A percentile compares a stretch with the other conserved stretches of the same genome.
Evolutionary conservation across 495 filamentous ascomycete genomes (phyloP).

Genomic region (Lasiosphaeriaceae sp.): DNA sequence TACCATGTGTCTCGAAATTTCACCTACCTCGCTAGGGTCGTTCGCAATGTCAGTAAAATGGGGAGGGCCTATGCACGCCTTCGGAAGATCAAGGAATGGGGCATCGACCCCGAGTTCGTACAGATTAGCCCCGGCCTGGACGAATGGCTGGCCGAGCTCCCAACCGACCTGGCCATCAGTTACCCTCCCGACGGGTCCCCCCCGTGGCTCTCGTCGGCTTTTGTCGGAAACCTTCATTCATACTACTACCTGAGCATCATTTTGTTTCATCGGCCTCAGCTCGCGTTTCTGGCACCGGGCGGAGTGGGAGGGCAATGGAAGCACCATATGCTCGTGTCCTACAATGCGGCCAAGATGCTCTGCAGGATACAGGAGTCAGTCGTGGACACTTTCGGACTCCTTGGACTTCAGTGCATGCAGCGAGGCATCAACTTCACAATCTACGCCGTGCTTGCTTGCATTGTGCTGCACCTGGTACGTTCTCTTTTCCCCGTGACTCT

Average conservation of each 20-base stretch:
- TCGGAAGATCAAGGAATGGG: constrained; percentile 85
- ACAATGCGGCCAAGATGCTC: constrained; percentile 79
- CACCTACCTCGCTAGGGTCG: constrained; percentile 70
- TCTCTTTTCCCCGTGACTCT: not conserved
- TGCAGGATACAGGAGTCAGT: constrained; percentile 91
- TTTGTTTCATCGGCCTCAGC: constrained; percentile 83
- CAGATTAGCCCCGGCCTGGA: constrained; percentile 70
- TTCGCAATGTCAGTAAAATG: constrained; percentile 74
- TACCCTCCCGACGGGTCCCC: constrained; percentile 77
- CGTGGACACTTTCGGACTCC: constrained; percentile 68
- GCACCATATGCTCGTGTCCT: constrained; percentile 80
- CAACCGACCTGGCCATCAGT: constrained; percentile 70
- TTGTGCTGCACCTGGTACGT: constrained; percentile 89
- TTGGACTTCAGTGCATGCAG: constrained; percentile 87
- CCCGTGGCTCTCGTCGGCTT: constrained; percentile 85
- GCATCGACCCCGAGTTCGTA: constrained; percentile 77
- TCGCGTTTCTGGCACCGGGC: constrained; percentile 71
- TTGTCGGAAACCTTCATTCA: constrained; percentile 86
- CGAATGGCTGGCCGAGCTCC: constrained; percentile 74
- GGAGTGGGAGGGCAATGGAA: constrained; percentile 77
- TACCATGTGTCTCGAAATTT: constrained; percentile 76
- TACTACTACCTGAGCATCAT: constrained; percentile 89
- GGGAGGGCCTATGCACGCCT: constrained; percentile 71
- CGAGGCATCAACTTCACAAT: constrained; percentile 94
- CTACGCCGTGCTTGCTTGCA: constrained; percentile 86